Evolutionary conservation across 305 asterid genomes (phyloP).

Genomic region (Fraxinus angustifolia): DNA sequence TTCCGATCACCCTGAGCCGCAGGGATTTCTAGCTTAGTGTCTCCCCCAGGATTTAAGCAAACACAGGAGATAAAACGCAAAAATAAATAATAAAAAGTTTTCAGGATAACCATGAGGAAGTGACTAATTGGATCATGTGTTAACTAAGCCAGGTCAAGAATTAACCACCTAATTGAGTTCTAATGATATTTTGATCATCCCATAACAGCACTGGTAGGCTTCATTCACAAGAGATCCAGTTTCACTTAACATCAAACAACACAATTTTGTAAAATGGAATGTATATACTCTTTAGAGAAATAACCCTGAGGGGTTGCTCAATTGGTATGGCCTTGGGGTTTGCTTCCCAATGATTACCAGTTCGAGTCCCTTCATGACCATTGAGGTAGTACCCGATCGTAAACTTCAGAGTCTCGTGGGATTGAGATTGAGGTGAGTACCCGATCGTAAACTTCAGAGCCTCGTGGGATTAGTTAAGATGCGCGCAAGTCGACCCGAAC

Average conservation of each 20-base stretch:
- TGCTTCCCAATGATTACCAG: too few relatives aligned
- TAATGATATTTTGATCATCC: not conserved
- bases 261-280: not conserved
- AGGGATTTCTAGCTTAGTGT: not conserved
- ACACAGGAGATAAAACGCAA: not conserved
- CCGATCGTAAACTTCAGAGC: too few relatives aligned
- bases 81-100: too few relatives aligned
- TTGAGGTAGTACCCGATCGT: too few relatives aligned
- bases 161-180: not conserved
- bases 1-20: not conserved
- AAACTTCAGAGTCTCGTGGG: too few relatives aligned
- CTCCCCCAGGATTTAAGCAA: not conserved
- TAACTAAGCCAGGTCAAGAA: not conserved
- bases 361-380: too few relatives aligned
- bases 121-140: not conserved
- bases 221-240: not conserved
- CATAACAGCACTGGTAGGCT: not conserved
- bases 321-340: too few relatives aligned
- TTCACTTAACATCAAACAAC: not conserved
- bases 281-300: not conserved
- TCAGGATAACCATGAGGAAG: not conserved
- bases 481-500: too few relatives aligned
- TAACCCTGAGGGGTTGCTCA: too few relatives aligned
- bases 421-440: too few relatives aligned
- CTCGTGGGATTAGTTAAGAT: too few relatives aligned